Evolutionary conservation across 2,329 filamentous ascomycete species (phyloP).

Genomic region (Fusarium redolens): DNA sequence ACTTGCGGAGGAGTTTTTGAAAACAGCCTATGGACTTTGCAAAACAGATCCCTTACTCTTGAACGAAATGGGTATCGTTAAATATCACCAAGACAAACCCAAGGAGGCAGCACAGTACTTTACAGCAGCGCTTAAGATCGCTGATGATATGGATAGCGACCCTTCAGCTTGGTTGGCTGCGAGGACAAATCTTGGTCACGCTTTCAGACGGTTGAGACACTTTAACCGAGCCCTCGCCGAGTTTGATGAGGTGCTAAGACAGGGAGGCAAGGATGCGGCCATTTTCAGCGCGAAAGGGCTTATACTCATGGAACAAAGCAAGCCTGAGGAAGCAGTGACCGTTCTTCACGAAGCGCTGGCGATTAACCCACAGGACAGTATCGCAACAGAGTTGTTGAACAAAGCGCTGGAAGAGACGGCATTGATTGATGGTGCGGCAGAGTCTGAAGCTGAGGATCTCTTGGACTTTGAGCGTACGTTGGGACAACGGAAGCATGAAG

Average conservation of each 20-base stretch:
- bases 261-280: conserved; percentile 81
- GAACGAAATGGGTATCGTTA: conserved; percentile 96
- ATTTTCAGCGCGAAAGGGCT: conserved; percentile 87
- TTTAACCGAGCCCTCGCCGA: conserved; percentile 79
- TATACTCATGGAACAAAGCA: conserved; percentile 81
- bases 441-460: conserved; percentile 60
- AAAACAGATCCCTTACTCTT: conserved; percentile 88
- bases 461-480: conserved; percentile 65
- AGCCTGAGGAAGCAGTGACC: conserved; percentile 80
- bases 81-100: conserved; percentile 88
- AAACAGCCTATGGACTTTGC: conserved; percentile 86
- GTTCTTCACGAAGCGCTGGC: conserved; percentile 87
- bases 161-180: conserved; percentile 85
- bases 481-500: conserved; percentile 58
- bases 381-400: conserved; percentile 81
- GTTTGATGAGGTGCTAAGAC: conserved; percentile 88
- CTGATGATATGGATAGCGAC: conserved; percentile 84
- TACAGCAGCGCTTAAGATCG: conserved; percentile 78
- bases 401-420: conserved; percentile 75
- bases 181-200: conserved; percentile 89
- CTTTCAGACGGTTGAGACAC: conserved; percentile 77
- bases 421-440: conserved; percentile 56
- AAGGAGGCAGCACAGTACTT: conserved; percentile 83
- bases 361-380: conserved; percentile 81
- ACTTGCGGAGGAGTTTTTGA: conserved; percentile 92